phyloP scores from a whole-genome alignment of 1,284 basidiomycete genomes.

The Peniophora sp. region DNA sequence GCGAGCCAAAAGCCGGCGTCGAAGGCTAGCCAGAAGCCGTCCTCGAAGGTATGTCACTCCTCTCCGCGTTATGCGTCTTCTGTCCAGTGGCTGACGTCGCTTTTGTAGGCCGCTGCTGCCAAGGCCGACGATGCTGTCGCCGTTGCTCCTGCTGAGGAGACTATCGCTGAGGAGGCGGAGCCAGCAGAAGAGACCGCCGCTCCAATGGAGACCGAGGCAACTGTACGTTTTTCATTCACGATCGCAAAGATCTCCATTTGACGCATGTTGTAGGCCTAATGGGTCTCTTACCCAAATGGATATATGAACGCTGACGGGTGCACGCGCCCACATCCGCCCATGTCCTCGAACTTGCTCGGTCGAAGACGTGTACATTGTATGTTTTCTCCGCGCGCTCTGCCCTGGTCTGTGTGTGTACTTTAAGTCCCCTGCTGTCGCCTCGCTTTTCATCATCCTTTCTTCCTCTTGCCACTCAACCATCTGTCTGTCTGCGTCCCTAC shows the following conservation, averaged over 20 bases:
- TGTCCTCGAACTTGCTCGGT: too few relatives aligned
- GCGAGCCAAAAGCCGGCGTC: conserved; percentile 7
- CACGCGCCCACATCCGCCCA: too few relatives aligned
- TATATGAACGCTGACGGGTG: too few relatives aligned
- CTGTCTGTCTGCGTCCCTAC: too few relatives aligned
- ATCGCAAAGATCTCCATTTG: neutral
- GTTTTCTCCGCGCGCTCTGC: too few relatives aligned
- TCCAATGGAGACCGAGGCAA: neutral
- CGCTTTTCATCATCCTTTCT: neutral
- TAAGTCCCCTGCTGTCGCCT: neutral
- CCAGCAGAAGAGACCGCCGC: neutral
- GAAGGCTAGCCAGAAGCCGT: conserved; percentile 7
- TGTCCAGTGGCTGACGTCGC: too few relatives aligned
- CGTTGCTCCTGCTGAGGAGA: neutral
- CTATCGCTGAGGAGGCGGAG: neutral
- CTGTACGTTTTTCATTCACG: neutral
- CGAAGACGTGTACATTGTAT: too few relatives aligned
- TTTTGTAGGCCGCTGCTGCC: conserved; percentile 4
- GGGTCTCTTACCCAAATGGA: neutral
- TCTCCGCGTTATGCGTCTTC: neutral
- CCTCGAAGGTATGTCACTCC: conserved; percentile 5
- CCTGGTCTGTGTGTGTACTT: neutral
- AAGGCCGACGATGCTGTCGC: conserved; percentile 9
- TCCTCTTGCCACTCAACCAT: neutral
- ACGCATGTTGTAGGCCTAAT: neutral